Evolutionary conservation across 345 rosid species (phyloP).

Genomic region (Moringa oleifera): DNA sequence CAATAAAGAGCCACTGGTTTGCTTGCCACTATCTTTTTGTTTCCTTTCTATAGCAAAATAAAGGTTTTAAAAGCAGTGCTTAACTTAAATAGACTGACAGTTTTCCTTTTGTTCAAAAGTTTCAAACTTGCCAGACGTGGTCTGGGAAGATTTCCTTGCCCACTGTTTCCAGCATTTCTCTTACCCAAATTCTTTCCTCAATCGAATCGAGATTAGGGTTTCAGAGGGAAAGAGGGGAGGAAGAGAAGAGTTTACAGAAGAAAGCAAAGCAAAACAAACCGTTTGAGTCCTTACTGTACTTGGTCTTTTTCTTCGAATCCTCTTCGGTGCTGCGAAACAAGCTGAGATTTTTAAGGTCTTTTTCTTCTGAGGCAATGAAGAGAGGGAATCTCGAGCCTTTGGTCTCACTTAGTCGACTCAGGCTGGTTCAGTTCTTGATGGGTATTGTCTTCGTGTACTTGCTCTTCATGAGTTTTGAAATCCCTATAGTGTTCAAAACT

Average conservation of each 20-base stretch:
- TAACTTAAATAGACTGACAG: background rate
- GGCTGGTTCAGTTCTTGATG: constrained; percentile 33
- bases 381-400: constrained; percentile 34
- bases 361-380: constrained; percentile 25
- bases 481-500: constrained; percentile 39
- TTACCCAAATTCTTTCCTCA: background rate
- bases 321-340: background rate
- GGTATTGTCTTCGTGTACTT: constrained; percentile 33
- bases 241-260: no score
- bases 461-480: constrained; percentile 40
- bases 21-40: background rate
- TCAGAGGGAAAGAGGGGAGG: background rate
- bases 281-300: background rate
- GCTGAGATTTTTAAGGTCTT: background rate
- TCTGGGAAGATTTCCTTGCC: no score
- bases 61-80: background rate
- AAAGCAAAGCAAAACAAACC: background rate
- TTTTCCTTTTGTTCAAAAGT: background rate
- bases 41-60: background rate
- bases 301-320: background rate
- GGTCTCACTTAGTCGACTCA: constrained; percentile 31
- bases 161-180: background rate
- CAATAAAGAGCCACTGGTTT: background rate
- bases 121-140: no score
- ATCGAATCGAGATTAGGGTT: background rate